These are phyloP conservation scores for Termitomyces sp. DNA, from an alignment of 768 basidiomycete genomes.

Conservation along the genomic window DNA sequence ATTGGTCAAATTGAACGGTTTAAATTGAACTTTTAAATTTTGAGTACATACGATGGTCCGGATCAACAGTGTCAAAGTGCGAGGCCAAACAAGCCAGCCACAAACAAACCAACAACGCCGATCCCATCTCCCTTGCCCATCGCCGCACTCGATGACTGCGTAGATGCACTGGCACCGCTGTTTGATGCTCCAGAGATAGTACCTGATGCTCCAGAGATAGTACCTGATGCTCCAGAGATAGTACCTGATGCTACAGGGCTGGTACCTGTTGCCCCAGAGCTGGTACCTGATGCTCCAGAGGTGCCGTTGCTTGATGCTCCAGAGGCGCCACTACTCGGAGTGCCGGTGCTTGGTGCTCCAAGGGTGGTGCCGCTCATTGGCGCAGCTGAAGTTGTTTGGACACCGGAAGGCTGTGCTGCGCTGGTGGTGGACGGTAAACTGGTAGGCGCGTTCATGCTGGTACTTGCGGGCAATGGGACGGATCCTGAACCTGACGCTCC, in stretches of 20 bases:
- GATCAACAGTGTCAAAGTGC: not conserved
- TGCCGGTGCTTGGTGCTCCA: no score
- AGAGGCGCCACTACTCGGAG: no score
- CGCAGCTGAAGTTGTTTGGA: not conserved
- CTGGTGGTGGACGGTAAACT: not conserved
- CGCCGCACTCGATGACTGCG: not conserved
- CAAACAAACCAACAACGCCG: not conserved
- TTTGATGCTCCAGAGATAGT: not conserved
- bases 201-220: no score
- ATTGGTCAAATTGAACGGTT: not conserved
- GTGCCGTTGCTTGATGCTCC: no score
- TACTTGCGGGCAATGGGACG: not conserved
- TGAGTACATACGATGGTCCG: not conserved
- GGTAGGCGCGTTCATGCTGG: not conserved
- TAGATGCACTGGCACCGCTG: not conserved
- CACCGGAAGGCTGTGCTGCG: not conserved
- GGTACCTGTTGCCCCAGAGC: no score
- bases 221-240: not conserved
- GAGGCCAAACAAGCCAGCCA: slow-evolving; percentile 4
- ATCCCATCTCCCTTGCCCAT: not conserved
- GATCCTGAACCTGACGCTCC: not conserved
- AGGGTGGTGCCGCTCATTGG: not conserved
- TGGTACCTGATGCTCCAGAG: no score
- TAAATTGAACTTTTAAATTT: not conserved
- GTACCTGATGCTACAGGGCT: no score